These are phyloP conservation scores for Kentomonas sorsogonicus DNA, from an alignment of 208 protist genomes.

Conservation along the genomic window DNA sequence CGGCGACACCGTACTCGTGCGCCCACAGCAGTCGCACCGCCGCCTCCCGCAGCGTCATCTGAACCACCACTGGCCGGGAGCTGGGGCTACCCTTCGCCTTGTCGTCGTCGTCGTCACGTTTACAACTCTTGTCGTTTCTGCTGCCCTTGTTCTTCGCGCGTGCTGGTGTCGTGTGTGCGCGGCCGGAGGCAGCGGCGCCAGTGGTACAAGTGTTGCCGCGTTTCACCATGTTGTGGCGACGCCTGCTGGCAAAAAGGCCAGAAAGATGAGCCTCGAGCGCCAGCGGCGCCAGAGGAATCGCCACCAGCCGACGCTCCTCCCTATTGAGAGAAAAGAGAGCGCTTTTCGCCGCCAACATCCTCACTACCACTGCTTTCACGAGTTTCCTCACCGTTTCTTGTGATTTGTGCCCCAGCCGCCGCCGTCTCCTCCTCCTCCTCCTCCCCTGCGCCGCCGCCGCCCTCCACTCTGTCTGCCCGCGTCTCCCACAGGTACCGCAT, in stretches of 20 bases:
- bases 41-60: slow-evolving; percentile 32
- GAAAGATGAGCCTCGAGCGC: too few species aligned
- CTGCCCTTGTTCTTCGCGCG: slow-evolving; percentile 16
- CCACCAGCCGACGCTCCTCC: too few species aligned
- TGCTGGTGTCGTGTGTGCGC: slow-evolving; percentile 14
- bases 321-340: too few species aligned
- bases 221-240: not conserved
- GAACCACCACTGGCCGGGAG: slow-evolving; percentile 14
- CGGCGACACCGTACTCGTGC: slow-evolving; percentile 43
- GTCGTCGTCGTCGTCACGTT: slow-evolving; percentile 3
- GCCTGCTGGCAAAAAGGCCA: not conserved
- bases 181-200: not conserved
- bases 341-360: not conserved
- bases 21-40: slow-evolving; percentile 41
- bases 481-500: not conserved
- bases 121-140: slow-evolving; percentile 17
- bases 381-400: not conserved
- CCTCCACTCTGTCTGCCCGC: not conserved
- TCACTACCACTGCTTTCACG: not conserved
- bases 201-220: not conserved
- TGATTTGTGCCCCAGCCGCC: not conserved
- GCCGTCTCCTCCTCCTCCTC: not conserved
- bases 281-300: too few species aligned
- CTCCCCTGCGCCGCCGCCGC: too few species aligned
- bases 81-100: slow-evolving; percentile 3